Evolutionary conservation across 257 asterid species (phyloP), one percentile per base, ranked within the genome.

Genomic region (Nicotiana attenuata): DNA sequence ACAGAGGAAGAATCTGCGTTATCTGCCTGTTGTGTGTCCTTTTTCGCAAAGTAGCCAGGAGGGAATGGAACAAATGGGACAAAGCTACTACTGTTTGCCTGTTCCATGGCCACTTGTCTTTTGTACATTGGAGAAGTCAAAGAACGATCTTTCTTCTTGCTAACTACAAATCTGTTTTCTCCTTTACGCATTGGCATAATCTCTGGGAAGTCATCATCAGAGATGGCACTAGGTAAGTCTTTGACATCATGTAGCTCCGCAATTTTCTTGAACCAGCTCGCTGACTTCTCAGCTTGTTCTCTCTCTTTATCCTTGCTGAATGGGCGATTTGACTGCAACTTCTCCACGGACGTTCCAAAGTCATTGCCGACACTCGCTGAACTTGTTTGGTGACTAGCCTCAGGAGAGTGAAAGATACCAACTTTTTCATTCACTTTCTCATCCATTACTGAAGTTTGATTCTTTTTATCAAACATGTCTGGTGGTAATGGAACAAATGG

Each of bases 31-130:
- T 77, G 87, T 19, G 89, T 16, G 22, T 87, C 93, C 84, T 89
- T 90, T 85, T 79, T 90, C 2, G 94, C 88, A 33, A 96, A 96
- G 91, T 91, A 93, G 78, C 92, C 98, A n/a, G 99, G 98, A 38
- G 98, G 99, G 86, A 96, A 94, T 19, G 99, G 98, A 78, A 96
- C 99, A 68, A 92, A 96, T 7, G 99, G 98, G 63, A 94, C 97
- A 71, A 88, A 94, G 78, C 84, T 89, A 13, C 94, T 33, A 61
- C 71, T 84, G 79, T 83, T 89, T 50, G 88, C 91, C 85, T 92
- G 95, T 83, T 92, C 99, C 83, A 87, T 60, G 38, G 97, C 94
- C 65, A 66, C 91, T 61, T 91, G 95, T 73, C 95, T 88, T 82
- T 91, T 93, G 91, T 89, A 90, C 83, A 93, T 89, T 35, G 97